A percentile compares a stretch with the other conserved stretches of the same genome.
phyloP scores from a whole-genome alignment of 2,329 filamentous ascomycete species.

The Alternaria infectoria region DNA sequence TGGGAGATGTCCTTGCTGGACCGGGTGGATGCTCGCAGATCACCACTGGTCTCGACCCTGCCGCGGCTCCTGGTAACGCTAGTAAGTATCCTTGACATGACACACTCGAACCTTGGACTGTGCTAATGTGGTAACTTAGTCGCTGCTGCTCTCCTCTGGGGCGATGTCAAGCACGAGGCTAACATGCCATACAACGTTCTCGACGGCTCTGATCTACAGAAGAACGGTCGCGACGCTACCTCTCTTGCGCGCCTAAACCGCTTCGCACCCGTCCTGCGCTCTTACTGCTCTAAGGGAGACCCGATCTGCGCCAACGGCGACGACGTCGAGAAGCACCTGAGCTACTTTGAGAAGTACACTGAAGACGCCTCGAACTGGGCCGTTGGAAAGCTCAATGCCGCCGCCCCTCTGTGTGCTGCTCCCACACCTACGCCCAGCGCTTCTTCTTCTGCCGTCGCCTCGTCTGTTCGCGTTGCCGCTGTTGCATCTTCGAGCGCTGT shows the following conservation, averaged over 20 bases:
- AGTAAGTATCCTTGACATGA: constrained; percentile 28
- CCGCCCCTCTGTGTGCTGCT: constrained; percentile 26
- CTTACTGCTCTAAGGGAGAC: constrained; percentile 67
- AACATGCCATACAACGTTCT: constrained; percentile 33
- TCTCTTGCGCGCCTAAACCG: constrained; percentile 26
- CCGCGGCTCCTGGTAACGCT: constrained; percentile 29
- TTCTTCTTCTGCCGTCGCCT: constrained; percentile 24
- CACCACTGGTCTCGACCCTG: constrained; percentile 24
- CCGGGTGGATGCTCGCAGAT: constrained; percentile 28
- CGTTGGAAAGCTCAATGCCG: constrained; percentile 29
- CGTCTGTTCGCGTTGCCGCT: constrained; percentile 21
- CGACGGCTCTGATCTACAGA: constrained; percentile 23
- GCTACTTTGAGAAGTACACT: constrained; percentile 55
- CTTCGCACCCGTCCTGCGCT: constrained; percentile 60
- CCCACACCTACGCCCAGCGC: constrained; percentile 25
- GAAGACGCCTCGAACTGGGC: constrained; percentile 30
- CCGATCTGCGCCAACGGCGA: constrained; percentile 69
- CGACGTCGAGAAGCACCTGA: constrained; percentile 63
- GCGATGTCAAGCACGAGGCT: constrained; percentile 28
- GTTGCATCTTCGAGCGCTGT: constrained; percentile 19
- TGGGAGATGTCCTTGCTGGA: constrained; percentile 65
- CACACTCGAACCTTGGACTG: constrained; percentile 19
- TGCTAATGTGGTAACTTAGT: constrained; percentile 29
- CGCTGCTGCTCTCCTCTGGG: constrained; percentile 34
- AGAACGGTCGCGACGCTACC: constrained; percentile 15